phyloP scores from a whole-genome alignment of 345 rosid species.

The Litchi chinensis region DNA sequence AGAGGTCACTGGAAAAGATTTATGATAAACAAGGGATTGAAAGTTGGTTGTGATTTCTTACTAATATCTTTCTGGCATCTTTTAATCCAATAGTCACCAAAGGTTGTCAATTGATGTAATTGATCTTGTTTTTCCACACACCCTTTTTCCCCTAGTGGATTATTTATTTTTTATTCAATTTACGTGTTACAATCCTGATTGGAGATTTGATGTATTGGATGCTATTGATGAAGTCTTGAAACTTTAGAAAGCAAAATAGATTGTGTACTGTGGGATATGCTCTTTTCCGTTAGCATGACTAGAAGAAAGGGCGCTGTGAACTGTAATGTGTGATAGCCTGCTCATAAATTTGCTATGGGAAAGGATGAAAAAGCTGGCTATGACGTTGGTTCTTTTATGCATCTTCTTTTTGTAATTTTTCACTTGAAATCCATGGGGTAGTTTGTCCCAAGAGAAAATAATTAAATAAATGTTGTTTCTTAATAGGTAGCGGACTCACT shows the following conservation, averaged over 20 bases:
- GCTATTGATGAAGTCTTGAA: background rate
- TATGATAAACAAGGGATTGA: background rate
- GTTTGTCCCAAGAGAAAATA: background rate
- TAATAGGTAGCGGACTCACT: conserved; percentile 94
- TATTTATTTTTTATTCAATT: too few relatives aligned
- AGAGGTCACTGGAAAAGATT: too few relatives aligned
- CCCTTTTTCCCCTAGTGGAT: background rate
- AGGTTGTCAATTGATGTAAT: background rate
- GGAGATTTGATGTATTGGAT: background rate
- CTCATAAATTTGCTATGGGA: background rate
- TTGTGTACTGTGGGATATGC: background rate
- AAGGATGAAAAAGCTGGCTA: background rate
- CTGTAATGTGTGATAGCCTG: background rate
- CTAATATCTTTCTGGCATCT: background rate
- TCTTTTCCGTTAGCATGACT: background rate
- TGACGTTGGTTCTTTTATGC: background rate
- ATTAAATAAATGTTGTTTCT: conserved; percentile 4
- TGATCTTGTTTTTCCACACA: background rate
- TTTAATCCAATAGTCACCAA: background rate
- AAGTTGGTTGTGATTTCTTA: background rate
- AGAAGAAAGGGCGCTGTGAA: background rate
- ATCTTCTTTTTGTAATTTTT: background rate
- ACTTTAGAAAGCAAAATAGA: background rate
- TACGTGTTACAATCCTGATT: background rate
- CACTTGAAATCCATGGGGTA: background rate